Base-by-base conservation (phyloP, 2,329 filamentous ascomycete genomes). In the Nemania diffusa region DNA sequence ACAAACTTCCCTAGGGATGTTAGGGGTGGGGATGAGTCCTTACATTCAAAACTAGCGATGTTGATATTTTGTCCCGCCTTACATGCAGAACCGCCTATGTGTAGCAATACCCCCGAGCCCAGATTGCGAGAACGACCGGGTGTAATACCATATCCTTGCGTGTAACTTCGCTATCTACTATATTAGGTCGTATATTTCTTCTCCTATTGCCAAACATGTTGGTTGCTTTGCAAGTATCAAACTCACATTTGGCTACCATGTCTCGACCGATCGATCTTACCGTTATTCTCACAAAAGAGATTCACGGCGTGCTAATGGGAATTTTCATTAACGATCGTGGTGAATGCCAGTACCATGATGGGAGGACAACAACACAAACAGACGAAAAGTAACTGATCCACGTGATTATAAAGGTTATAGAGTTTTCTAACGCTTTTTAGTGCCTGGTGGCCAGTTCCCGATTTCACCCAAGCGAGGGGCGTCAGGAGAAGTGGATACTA, bases 361-460 rank as follows among this genome's bases (percentile, higher is more conserved):
- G 57, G 8, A 22, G 2, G 8, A 24, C 42, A 4, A 42, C 46
- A 15, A 2, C 9, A 4, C 2, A 7, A 34, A 29, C 22, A 4
- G 46, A 60, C 27, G 22, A 37, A 7, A 20, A 27, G 57, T 51
- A 59, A 15, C 5, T 15, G 2, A 27, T 42, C 3, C 15, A 3
- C n/a, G 26, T 1, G n/a, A 26, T 37, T 7, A 9, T 48, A 34
- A 26, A 20, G 2, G 1, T 57, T 46, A 26, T 17, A 26, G 5
- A 34, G 24, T 11, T 22, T 32, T 15, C 40, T 51, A 51, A 59
- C 57, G 1, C 15, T 27, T 59, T 5, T 20, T 8, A 59, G 57
- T 26, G 44, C 44, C 15, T 59, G 57, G 57, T 59, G 57, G 57
- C 5, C 5, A 1, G 57, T 59, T 3, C 57, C 57, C 7, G 11